Conservation (phyloP, 805 yeast genomes). For the Lachancea thermotolerans region DNA sequence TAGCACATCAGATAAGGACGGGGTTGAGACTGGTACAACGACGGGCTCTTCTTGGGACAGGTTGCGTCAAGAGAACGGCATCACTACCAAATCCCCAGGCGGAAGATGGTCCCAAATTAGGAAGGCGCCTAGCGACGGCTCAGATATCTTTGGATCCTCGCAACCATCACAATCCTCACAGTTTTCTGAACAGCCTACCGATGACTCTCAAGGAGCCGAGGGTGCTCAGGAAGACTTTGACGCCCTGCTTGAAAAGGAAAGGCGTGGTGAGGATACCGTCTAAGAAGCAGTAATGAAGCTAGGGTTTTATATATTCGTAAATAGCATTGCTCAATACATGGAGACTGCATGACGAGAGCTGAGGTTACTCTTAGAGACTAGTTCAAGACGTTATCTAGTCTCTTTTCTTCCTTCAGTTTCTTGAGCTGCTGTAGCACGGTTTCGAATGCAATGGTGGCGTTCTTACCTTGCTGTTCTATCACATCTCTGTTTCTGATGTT, state of each 20-base stretch:
- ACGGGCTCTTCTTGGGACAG: constrained; percentile 34
- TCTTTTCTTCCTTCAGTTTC: constrained; percentile 63
- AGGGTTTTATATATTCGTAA: neutral
- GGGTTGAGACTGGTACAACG: constrained; percentile 2
- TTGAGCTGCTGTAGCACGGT: constrained; percentile 64
- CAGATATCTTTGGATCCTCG: too few species aligned
- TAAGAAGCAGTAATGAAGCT: neutral
- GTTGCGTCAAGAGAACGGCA: constrained; percentile 29
- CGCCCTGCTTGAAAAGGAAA: constrained; percentile 13
- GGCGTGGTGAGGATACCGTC: constrained; percentile 9
- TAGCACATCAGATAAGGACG: neutral
- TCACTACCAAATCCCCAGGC: neutral
- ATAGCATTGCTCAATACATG: constrained; percentile 3
- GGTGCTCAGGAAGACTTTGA: constrained; percentile 13
- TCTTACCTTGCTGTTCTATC: constrained; percentile 86
- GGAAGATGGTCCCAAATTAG: constrained; percentile 4
- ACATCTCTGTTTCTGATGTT: constrained; percentile 97
- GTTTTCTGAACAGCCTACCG: too few species aligned
- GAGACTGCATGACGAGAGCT: constrained; percentile 1
- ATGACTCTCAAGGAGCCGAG: neutral
- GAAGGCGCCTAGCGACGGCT: neutral
- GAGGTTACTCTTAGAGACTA: constrained; percentile 7
- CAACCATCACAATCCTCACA: too few species aligned
- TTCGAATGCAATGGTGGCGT: constrained; percentile 68
- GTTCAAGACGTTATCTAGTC: constrained; percentile 54